Conservation (phyloP, 345 rosid genomes). For the Sonneratia alba region DNA sequence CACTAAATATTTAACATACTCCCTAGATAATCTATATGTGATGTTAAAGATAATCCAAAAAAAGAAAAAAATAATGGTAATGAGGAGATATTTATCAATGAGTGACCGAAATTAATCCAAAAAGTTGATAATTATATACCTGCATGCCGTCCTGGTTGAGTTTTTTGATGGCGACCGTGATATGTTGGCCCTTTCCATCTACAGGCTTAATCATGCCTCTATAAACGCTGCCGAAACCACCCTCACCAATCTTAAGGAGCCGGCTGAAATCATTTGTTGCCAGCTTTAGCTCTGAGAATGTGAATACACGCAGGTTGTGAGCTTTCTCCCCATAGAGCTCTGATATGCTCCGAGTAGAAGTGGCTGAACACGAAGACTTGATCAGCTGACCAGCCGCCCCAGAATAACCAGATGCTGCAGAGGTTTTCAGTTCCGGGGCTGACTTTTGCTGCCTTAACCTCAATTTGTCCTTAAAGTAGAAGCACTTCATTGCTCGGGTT, state of each 20-base stretch:
- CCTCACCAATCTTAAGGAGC: conserved; percentile 71
- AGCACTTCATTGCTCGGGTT: conserved; percentile 37
- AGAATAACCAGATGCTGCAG: conserved; percentile 9
- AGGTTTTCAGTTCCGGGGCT: conserved; percentile 37
- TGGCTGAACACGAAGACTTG: conserved; percentile 38
- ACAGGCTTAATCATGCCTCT: conserved; percentile 45
- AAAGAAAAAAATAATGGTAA: too few species aligned
- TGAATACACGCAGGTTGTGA: conserved; percentile 54
- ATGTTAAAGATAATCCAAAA: too few species aligned
- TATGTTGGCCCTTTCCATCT: conserved; percentile 36
- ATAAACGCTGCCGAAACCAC: conserved; percentile 78
- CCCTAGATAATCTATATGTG: too few species aligned
- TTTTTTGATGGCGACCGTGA: conserved; percentile 67
- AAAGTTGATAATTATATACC: conserved; percentile 25
- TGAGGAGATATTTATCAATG: too few species aligned
- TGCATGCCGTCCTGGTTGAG: conserved; percentile 65
- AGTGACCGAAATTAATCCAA: too few species aligned
- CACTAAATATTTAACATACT: too few species aligned
- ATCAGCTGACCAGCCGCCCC: conserved; percentile 17
- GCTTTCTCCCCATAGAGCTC: conserved; percentile 59
- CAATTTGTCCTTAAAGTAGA: conserved; percentile 44
- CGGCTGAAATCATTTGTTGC: conserved; percentile 63
- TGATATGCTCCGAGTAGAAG: conserved; percentile 54
- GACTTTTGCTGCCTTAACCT: conserved; percentile 29
- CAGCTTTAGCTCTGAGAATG: conserved; percentile 55